These are phyloP conservation scores for Fomitopsis schrenkii DNA, from an alignment of 1,284 basidiomycete genomes.

Conservation along the genomic window DNA sequence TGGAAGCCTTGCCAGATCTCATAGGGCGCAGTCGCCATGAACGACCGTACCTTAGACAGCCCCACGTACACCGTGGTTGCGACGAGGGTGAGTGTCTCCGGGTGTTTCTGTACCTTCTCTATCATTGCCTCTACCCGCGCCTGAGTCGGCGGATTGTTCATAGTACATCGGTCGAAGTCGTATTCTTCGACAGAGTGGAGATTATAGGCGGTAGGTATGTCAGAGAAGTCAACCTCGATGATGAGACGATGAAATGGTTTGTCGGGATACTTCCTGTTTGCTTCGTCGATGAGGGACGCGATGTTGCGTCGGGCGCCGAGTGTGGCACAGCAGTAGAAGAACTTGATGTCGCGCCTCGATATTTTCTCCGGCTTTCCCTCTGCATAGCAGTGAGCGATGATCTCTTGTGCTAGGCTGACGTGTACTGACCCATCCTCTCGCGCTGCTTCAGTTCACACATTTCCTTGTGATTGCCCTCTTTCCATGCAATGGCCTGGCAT, in stretches of 20 bases:
- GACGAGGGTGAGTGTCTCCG: no score
- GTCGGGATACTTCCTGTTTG: conserved; percentile 21
- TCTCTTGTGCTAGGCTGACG: neutral
- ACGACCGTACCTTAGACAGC: no score
- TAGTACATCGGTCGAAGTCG: no score
- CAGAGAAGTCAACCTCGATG: conserved; percentile 31
- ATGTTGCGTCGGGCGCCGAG: conserved; percentile 28
- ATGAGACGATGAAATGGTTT: conserved; percentile 21
- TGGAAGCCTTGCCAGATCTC: no score
- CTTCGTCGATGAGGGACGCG: conserved; percentile 23
- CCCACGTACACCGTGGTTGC: no score
- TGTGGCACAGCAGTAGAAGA: conserved; percentile 32
- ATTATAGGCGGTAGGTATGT: conserved; percentile 22
- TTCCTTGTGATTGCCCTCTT: conserved; percentile 32
- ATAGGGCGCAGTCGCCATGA: no score
- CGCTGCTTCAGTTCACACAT: conserved; percentile 36
- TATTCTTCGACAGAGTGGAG: neutral
- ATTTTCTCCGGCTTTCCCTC: conserved; percentile 31
- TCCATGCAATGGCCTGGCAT: conserved; percentile 33
- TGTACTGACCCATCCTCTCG: conserved; percentile 29
- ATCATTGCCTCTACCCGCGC: no score
- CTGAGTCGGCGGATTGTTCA: no score
- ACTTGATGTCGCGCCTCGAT: conserved; percentile 28
- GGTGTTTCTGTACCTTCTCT: no score
- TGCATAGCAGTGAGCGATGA: conserved; percentile 6